Percentiles rank a stretch among this genome's conserved stretches.
phyloP scores from a whole-genome alignment of 75 land plant species.

The Pinus taeda region DNA sequence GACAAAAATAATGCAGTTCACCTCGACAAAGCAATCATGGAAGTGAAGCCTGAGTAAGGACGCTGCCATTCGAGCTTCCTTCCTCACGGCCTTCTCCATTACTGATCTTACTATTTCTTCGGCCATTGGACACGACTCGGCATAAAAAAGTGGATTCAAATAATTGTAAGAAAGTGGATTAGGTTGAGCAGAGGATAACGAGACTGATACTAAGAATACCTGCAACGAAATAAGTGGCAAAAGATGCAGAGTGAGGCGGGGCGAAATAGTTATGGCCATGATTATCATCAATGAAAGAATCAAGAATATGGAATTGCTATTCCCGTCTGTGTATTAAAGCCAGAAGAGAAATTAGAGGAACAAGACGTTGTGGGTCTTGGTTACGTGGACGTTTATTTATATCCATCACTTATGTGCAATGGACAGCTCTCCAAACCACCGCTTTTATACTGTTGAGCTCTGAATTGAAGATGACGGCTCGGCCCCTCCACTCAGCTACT shows the following conservation, averaged over 20 bases:
- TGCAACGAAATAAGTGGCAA: not conserved
- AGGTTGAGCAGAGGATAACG: not conserved
- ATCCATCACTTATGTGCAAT: too few species aligned
- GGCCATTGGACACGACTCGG: constrained; percentile 15
- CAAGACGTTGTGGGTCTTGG: not conserved
- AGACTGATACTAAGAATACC: not conserved
- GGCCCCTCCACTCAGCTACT: too few species aligned
- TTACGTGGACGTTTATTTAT: too few species aligned
- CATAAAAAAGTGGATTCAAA: constrained; percentile 12
- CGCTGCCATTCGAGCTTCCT: constrained; percentile 12
- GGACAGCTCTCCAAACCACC: too few species aligned
- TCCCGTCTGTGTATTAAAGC: not conserved
- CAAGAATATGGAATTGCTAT: not conserved
- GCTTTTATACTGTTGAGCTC: too few species aligned
- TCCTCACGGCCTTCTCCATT: constrained; percentile 1
- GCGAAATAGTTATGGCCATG: not conserved
- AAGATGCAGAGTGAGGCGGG: not conserved
- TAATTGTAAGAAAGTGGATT: not conserved
- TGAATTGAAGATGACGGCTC: too few species aligned
- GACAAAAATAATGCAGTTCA: not conserved
- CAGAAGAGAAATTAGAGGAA: not conserved
- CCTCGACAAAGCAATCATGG: constrained; percentile 38
- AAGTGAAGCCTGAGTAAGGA: constrained; percentile 35
- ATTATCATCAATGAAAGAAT: not conserved
- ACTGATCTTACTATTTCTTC: constrained; percentile 8